Evolutionary conservation across 164 flowering plant genomes (phyloP).

Genomic region (Nymphaea thermarum): DNA sequence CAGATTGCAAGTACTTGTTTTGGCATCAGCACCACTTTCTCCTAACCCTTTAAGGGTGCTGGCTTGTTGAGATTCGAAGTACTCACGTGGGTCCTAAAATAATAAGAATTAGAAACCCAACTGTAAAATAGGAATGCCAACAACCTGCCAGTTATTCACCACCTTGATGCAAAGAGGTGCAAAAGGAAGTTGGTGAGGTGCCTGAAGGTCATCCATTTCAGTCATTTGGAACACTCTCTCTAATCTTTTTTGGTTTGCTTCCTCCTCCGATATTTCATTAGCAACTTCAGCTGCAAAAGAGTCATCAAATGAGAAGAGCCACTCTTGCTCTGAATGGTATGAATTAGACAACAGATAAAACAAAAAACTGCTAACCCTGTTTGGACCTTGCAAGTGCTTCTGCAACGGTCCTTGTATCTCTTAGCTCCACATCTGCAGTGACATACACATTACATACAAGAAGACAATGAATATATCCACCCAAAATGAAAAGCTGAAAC

Average conservation of each 20-base stretch:
- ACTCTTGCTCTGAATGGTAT: background rate
- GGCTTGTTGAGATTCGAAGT: conserved; percentile 94
- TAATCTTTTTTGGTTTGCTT: conserved; percentile 28
- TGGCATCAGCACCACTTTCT: conserved; percentile 29
- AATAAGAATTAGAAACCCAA: conserved; percentile 1
- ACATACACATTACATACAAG: background rate
- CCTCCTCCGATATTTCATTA: conserved; percentile 34
- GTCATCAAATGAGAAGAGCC: background rate
- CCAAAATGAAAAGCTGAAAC: too few species aligned
- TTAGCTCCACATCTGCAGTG: conserved; percentile 48
- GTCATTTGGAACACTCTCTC: conserved; percentile 45
- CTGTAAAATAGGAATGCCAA: background rate
- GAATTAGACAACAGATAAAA: conserved; percentile 5
- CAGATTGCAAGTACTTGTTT: conserved; percentile 28
- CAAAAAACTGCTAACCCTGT: conserved; percentile 36
- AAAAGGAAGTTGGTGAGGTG: conserved; percentile 51
- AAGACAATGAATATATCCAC: too few species aligned
- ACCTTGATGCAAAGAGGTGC: conserved; percentile 94
- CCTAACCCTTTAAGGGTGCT: conserved; percentile 67
- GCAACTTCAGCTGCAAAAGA: conserved; percentile 38
- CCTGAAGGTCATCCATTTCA: conserved; percentile 90
- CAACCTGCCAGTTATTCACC: conserved; percentile 6
- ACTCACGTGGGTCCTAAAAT: conserved; percentile 88
- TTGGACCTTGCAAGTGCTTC: conserved; percentile 77
- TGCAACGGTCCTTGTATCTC: conserved; percentile 77